A percentile compares a stretch with the other conserved stretches of the same genome.
These are phyloP conservation scores for Sistotremastrum niveocremeum DNA, from an alignment of 768 basidiomycete genomes.

Conservation along the genomic window DNA sequence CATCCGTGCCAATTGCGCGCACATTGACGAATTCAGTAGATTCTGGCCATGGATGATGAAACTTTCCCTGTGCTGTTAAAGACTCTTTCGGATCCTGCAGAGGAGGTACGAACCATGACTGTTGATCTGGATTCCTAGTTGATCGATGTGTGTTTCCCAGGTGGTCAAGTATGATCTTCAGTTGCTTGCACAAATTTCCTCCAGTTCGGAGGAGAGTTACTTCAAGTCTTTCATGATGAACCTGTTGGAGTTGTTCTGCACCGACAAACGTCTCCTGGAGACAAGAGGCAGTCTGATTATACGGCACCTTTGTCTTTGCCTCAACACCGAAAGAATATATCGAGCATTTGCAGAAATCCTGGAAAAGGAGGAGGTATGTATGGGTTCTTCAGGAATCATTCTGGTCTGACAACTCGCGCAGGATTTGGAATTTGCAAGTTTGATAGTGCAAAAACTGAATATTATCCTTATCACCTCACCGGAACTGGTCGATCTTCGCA, in stretches of 20 bases:
- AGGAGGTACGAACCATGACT: slow-evolving; percentile 46
- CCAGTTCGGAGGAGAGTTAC: slow-evolving; percentile 87
- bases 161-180: slow-evolving; percentile 96
- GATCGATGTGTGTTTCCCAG: slow-evolving; percentile 20
- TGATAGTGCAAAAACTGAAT: slow-evolving; percentile 95
- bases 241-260: slow-evolving; percentile 87
- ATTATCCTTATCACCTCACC: slow-evolving; percentile 94
- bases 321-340: slow-evolving; percentile 94
- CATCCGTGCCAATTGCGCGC: neutral
- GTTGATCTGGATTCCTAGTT: neutral
- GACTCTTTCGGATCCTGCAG: slow-evolving; percentile 90
- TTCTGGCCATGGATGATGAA: slow-evolving; percentile 90
- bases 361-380: slow-evolving; percentile 87
- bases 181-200: slow-evolving; percentile 92
- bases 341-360: slow-evolving; percentile 92
- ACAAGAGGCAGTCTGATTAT: slow-evolving; percentile 92
- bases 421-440: slow-evolving; percentile 96
- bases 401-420: slow-evolving; percentile 16
- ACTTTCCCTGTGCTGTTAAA: slow-evolving; percentile 94
- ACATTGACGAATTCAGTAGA: slow-evolving; percentile 31
- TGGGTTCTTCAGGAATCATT: neutral
- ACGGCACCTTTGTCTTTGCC: slow-evolving; percentile 81
- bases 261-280: slow-evolving; percentile 80
- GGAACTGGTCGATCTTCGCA: slow-evolving; percentile 89
- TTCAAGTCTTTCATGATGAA: slow-evolving; percentile 95